These are phyloP conservation scores for Porcisia deanei DNA, from an alignment of 208 protist species.

Conservation along the genomic window DNA sequence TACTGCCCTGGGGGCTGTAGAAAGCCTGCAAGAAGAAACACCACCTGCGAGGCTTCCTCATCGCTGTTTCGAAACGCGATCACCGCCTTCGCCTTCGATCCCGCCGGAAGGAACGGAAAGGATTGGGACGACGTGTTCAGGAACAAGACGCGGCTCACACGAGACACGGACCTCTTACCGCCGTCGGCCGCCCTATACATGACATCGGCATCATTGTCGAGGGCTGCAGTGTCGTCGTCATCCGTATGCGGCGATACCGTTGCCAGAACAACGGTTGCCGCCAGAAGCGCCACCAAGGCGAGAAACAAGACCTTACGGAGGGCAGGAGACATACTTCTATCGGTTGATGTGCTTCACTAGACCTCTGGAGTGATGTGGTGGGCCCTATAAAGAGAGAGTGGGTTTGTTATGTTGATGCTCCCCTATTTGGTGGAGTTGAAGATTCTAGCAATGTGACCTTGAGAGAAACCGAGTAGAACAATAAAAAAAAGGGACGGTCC, in stretches of 20 bases:
- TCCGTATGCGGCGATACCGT: slow-evolving; percentile 12
- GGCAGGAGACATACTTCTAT: slow-evolving; percentile 3
- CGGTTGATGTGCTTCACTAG: not conserved
- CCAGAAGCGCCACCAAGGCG: slow-evolving; percentile 17
- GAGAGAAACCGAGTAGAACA: too few species aligned
- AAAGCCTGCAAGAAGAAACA: slow-evolving; percentile 61
- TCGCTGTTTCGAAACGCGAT: slow-evolving; percentile 81
- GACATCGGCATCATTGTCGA: slow-evolving; percentile 31
- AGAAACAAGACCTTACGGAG: slow-evolving; percentile 24
- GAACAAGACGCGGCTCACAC: slow-evolving; percentile 60
- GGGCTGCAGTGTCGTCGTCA: not conserved
- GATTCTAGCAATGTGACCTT: too few species aligned
- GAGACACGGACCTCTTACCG: not conserved
- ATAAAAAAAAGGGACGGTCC: too few species aligned
- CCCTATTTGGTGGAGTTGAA: too few species aligned
- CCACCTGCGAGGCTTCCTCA: slow-evolving; percentile 27
- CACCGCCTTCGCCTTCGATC: slow-evolving; percentile 39
- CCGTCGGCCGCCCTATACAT: slow-evolving; percentile 26
- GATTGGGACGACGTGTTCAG: slow-evolving; percentile 39
- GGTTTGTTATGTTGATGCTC: too few species aligned
- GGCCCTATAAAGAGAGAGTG: too few species aligned
- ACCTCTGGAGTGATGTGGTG: not conserved
- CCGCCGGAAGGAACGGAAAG: slow-evolving; percentile 52
- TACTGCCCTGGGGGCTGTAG: slow-evolving; percentile 49
- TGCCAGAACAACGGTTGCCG: slow-evolving; percentile 20